Conservation (phyloP, 2,329 filamentous ascomycete species). For the Sporothrix humicola region DNA sequence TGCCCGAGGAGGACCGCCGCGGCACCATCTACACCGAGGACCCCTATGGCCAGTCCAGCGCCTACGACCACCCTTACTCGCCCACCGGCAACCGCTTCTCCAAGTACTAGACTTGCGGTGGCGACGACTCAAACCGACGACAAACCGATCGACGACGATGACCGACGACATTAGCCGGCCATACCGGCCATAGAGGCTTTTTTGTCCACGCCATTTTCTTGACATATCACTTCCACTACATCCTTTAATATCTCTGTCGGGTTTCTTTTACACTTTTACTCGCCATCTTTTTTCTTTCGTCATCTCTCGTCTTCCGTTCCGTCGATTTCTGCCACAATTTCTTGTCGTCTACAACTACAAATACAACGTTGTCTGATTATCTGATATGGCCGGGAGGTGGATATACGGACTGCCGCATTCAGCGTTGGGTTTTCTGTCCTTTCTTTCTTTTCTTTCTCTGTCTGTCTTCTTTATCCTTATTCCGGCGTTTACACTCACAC, state of each 20-base stretch:
- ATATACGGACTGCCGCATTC: slow-evolving; percentile 14
- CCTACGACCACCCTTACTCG: slow-evolving; percentile 60
- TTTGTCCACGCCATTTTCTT: too few species aligned
- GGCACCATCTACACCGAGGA: slow-evolving; percentile 74
- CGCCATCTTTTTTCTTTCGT: slow-evolving; percentile 1
- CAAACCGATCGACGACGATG: neutral
- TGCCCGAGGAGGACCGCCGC: slow-evolving; percentile 80
- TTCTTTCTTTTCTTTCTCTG: neutral
- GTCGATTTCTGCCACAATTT: too few species aligned
- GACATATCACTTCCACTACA: neutral
- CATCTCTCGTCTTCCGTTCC: neutral
- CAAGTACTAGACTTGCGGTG: slow-evolving; percentile 49
- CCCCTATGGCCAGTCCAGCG: slow-evolving; percentile 62
- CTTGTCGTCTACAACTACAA: neutral
- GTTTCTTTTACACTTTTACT: neutral
- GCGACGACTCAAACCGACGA: neutral
- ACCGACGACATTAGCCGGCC: neutral
- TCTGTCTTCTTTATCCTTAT: neutral
- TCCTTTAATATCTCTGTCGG: slow-evolving; percentile 4
- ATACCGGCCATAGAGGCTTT: neutral
- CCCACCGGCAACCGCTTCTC: slow-evolving; percentile 52
- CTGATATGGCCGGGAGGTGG: neutral
- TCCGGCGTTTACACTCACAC: neutral
- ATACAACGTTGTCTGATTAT: neutral
- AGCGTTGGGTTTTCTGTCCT: neutral